phyloP scores from a whole-genome alignment of 495 filamentous ascomycete genomes.

The Penicillium manginii region DNA sequence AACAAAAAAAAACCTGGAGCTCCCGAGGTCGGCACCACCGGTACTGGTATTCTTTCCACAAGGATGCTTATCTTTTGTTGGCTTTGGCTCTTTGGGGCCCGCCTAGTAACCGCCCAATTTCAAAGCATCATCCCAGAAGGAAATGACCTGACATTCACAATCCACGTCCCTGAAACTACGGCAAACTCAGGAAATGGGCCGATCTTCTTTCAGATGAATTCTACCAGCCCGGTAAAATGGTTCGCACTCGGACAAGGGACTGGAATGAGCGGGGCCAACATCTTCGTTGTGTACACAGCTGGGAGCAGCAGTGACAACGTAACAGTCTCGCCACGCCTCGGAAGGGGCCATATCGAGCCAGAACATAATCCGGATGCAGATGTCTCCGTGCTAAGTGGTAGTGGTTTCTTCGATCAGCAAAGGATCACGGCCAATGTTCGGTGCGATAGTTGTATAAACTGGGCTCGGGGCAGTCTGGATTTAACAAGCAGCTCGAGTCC shows the following conservation, averaged over 20 bases:
- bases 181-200: slow-evolving; percentile 31
- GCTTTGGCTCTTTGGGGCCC: background rate
- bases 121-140: slow-evolving; percentile 28
- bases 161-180: slow-evolving; percentile 36
- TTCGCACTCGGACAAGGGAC: slow-evolving; percentile 67
- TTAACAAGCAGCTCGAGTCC: slow-evolving; percentile 44
- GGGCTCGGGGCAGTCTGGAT: slow-evolving; percentile 54
- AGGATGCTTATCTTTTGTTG: background rate
- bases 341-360: slow-evolving; percentile 56
- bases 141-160: slow-evolving; percentile 32
- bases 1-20: background rate
- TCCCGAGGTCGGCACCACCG: background rate
- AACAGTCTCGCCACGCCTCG: slow-evolving; percentile 65
- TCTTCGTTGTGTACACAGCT: slow-evolving; percentile 71
- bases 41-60: background rate
- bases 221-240: slow-evolving; percentile 63
- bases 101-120: slow-evolving; percentile 25
- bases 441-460: slow-evolving; percentile 60
- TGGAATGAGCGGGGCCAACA: slow-evolving; percentile 64
- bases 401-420: slow-evolving; percentile 50
- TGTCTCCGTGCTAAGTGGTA: slow-evolving; percentile 62
- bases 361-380: slow-evolving; percentile 51
- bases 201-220: slow-evolving; percentile 67
- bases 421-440: slow-evolving; percentile 67
- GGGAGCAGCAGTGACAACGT: slow-evolving; percentile 48